These are phyloP conservation scores for Trametes hirsuta DNA, from an alignment of 1,284 basidiomycete species.

Conservation along the genomic window DNA sequence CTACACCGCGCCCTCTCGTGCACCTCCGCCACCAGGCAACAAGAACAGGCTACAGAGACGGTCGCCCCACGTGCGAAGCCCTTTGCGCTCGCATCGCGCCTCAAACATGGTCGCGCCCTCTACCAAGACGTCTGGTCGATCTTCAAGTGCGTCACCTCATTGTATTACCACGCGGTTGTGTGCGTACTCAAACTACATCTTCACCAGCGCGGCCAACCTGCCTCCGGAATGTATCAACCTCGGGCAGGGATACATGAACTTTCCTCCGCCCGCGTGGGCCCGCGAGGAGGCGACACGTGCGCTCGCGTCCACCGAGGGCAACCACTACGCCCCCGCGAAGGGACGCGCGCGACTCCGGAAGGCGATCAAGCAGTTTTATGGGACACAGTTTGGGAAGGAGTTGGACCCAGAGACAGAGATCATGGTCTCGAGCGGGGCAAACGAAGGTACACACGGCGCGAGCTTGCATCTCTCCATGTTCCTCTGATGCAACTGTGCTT, in stretches of 20 bases:
- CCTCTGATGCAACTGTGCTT: too few relatives aligned
- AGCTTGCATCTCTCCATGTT: neutral
- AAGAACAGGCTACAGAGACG: too few relatives aligned
- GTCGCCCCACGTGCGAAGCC: too few relatives aligned
- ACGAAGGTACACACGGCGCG: conserved; percentile 67
- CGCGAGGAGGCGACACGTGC: conserved; percentile 75
- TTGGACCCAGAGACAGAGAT: conserved; percentile 89
- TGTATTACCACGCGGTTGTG: too few relatives aligned
- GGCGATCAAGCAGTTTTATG: conserved; percentile 82
- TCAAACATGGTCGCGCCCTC: too few relatives aligned
- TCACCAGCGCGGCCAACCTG: conserved; percentile 74
- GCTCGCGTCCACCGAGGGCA: conserved; percentile 65
- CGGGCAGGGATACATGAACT: conserved; percentile 95
- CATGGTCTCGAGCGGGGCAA: conserved; percentile 92
- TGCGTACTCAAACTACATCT: too few relatives aligned
- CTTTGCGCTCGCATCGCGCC: too few relatives aligned
- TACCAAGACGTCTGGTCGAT: too few relatives aligned
- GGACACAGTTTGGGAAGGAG: conserved; percentile 68
- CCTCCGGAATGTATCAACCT: conserved; percentile 88
- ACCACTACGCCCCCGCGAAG: conserved; percentile 90
- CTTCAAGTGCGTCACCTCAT: too few relatives aligned
- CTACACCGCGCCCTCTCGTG: too few relatives aligned
- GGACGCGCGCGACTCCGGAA: conserved; percentile 83
- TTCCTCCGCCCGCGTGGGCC: conserved; percentile 83
- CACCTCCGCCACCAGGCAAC: too few relatives aligned